Conservation (phyloP, 192 early-diverging fungal species). For the Gorgonomyces haynaldii region DNA sequence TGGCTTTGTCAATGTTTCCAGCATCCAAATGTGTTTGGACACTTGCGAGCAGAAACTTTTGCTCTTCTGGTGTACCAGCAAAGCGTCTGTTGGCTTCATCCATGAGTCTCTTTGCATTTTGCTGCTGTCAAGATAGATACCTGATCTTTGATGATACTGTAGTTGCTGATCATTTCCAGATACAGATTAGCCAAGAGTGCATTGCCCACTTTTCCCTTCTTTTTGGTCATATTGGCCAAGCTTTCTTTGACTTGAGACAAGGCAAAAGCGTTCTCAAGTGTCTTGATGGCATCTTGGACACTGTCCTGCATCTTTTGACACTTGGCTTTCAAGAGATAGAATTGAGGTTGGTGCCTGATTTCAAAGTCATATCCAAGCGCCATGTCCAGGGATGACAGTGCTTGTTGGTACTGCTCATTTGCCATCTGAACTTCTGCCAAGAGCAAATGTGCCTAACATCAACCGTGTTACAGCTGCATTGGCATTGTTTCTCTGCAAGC, state of each 20-base stretch:
- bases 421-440: constrained; percentile 31
- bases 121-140: not conserved
- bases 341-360: constrained; percentile 30
- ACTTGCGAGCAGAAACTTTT: constrained; percentile 30
- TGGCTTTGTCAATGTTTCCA: constrained; percentile 29
- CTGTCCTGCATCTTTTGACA: constrained; percentile 21
- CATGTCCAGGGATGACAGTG: constrained; percentile 32
- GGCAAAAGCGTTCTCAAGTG: constrained; percentile 17
- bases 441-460: constrained; percentile 30
- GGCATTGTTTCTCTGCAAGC: not conserved
- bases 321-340: constrained; percentile 31
- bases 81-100: constrained; percentile 31
- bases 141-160: not conserved
- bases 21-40: constrained; percentile 19
- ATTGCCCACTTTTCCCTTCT: not conserved
- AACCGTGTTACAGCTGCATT: constrained; percentile 6
- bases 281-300: constrained; percentile 26
- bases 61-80: constrained; percentile 22
- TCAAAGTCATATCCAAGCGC: constrained; percentile 43
- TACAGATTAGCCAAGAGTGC: constrained; percentile 1
- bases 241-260: constrained; percentile 30
- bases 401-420: constrained; percentile 17
- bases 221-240: not conserved
- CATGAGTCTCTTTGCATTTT: constrained; percentile 28
- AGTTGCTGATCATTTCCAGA: not conserved